Evolutionary conservation across 257 asterid genomes (phyloP).

Genomic region (Scutellaria galericulata): DNA sequence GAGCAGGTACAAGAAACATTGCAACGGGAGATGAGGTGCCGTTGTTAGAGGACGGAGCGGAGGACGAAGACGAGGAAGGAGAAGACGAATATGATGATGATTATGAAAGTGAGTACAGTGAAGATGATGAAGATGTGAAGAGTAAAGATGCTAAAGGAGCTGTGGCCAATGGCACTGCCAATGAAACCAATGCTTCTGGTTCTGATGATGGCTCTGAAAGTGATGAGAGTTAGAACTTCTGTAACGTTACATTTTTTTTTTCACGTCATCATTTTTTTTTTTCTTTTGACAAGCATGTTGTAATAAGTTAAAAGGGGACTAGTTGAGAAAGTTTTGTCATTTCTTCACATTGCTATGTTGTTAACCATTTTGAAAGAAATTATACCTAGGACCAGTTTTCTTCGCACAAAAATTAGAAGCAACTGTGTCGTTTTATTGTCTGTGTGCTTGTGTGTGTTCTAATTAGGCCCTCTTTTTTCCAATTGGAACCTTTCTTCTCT

Average conservation of each 20-base stretch:
- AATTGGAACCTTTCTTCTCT: too few species aligned
- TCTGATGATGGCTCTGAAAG: slow-evolving; percentile 67
- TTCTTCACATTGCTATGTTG: slow-evolving; percentile 7
- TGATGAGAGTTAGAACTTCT: slow-evolving; percentile 52
- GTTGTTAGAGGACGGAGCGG: slow-evolving; percentile 75
- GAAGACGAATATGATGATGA: slow-evolving; percentile 90
- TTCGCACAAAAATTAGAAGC: slow-evolving; percentile 6
- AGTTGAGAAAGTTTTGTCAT: slow-evolving; percentile 29
- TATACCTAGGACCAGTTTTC: not conserved
- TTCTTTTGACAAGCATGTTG: not conserved
- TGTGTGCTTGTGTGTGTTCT: too few species aligned
- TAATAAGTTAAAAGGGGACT: slow-evolving; percentile 17
- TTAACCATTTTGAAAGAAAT: not conserved
- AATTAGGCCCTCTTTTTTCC: too few species aligned
- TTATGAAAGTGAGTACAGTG: slow-evolving; percentile 94
- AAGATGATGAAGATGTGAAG: slow-evolving; percentile 77
- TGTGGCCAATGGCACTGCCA: slow-evolving; percentile 61
- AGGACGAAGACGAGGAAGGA: slow-evolving; percentile 87
- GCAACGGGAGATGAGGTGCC: slow-evolving; percentile 54
- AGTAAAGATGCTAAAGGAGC: slow-evolving; percentile 53
- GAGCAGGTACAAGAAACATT: slow-evolving; percentile 50
- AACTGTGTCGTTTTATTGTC: too few species aligned
- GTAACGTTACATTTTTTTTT: not conserved
- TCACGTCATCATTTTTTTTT: not conserved
- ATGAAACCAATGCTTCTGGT: slow-evolving; percentile 49